Base-by-base conservation (phyloP, 2,329 filamentous ascomycete genomes). In the Akanthomyces dipterigenus region DNA sequence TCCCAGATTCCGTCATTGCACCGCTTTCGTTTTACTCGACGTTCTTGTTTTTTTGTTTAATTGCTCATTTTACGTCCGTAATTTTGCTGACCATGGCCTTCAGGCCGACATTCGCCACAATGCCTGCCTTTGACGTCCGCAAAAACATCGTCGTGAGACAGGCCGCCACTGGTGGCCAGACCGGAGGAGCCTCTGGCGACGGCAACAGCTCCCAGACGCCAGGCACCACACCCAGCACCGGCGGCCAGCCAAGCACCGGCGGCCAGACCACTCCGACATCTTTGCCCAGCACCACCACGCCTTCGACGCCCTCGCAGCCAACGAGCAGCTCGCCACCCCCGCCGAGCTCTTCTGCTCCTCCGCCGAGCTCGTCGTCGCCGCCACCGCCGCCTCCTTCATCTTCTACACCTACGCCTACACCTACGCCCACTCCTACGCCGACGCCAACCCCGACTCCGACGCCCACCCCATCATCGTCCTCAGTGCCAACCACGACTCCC, bases 371-470 rank as follows among this genome's bases (percentile, higher is more conserved):
- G 6, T 34, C 48, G 48, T 18, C 55, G 7, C 34, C 55, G 24
- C 20, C 55, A 3, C 14, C 55, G 24, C 2, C 55, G 20, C 3
- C 55, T 28, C 22, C 56, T 5, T 16, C 40, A 16, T 38, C 26
- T 3, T 26, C 48, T 31, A 46, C 54, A 7, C 36, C 55, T n/a
- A 12, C 56, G 9, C 18, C 56, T n/a, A 34, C 31, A 11, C 31
- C 31, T 8, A 24, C 46, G 3, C 36, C 53, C 8, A 12, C 54
- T 28, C 34, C 42, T 3, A 8, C 60, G 31, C 46, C 60, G 3
- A 46, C 53, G 14, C 64, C 5, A 63, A 64, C 22, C 50, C 66
- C 49, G 24, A 48, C 49, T n/a, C 24, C 42, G 20, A 31, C 53
- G n/a, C 18, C 54, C 14, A 43, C 50, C 28, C 24, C 46, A n/a